phyloP scores from a whole-genome alignment of 2,329 filamentous ascomycete species.

The Penicillium sp. region DNA sequence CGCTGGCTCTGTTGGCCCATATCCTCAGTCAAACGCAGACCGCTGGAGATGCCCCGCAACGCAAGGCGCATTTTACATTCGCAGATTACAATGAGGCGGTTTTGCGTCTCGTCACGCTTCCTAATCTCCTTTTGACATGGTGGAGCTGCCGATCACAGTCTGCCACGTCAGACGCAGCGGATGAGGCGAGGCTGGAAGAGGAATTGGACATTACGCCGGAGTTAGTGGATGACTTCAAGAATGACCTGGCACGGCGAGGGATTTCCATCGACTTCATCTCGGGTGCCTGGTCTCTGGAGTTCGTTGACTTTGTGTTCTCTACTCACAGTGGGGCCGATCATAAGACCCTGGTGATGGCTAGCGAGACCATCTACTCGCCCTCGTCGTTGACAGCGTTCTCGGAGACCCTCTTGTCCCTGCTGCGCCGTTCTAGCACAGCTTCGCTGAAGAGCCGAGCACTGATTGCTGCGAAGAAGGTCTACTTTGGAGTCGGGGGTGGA shows the following conservation, averaged over 20 bases:
- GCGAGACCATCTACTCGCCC: conserved; percentile 62
- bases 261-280: conserved; percentile 55
- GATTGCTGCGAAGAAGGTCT: conserved; percentile 60
- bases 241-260: conserved; percentile 37
- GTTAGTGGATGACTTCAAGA: conserved; percentile 45
- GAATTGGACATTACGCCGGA: conserved; percentile 48
- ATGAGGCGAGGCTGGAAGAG: conserved; percentile 18
- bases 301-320: conserved; percentile 42
- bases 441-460: conserved; percentile 44
- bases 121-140: conserved; percentile 58
- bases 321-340: conserved; percentile 29
- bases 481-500: conserved; percentile 62
- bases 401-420: conserved; percentile 48
- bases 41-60: conserved; percentile 2
- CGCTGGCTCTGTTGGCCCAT: conserved; percentile 51
- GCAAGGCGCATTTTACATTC: conserved; percentile 49
- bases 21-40: conserved; percentile 36
- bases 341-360: conserved; percentile 52
- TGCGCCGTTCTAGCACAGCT: conserved; percentile 38
- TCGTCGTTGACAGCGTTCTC: conserved; percentile 52
- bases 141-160: conserved; percentile 23
- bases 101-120: conserved; percentile 55
- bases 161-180: background rate
- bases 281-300: conserved; percentile 53
- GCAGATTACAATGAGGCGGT: conserved; percentile 60